A percentile compares a stretch with the other conserved stretches of the same genome.
These are phyloP conservation scores for Saccharomycopsis hybrid DNA, from an alignment of 1,139 yeast genomes.

Conservation along the genomic window DNA sequence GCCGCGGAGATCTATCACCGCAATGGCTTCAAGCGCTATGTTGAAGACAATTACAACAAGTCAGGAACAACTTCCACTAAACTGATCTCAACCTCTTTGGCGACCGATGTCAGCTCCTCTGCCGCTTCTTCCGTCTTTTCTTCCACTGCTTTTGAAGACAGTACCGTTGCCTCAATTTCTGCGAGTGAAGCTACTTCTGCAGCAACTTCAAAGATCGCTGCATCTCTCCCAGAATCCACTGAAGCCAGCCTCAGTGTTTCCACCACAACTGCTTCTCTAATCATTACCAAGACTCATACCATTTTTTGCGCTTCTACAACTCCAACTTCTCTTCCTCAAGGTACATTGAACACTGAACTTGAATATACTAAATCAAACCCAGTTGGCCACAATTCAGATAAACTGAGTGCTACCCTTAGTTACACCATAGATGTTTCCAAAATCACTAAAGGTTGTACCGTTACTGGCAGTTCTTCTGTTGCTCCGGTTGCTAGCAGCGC, in stretches of 20 bases:
- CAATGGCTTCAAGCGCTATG: too few relatives aligned
- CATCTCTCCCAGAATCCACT: too few relatives aligned
- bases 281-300: background rate
- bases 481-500: background rate
- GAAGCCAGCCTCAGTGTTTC: background rate
- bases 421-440: background rate
- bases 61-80: too few relatives aligned
- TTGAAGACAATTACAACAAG: too few relatives aligned
- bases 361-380: conserved; percentile 2
- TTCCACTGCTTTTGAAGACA: too few relatives aligned
- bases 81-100: too few relatives aligned
- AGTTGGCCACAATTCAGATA: background rate
- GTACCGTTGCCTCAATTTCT: background rate
- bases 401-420: background rate
- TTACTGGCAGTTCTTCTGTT: background rate
- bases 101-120: too few relatives aligned
- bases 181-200: background rate
- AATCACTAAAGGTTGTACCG: background rate
- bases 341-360: background rate
- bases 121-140: background rate
- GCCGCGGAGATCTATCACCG: too few relatives aligned
- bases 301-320: conserved; percentile 1
- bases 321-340: conserved; percentile 2
- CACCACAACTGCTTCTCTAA: background rate
- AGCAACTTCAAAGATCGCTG: too few relatives aligned